A percentile compares a stretch with the other conserved stretches of the same genome.
These are phyloP conservation scores for Eucalyptus melliodora DNA, from an alignment of 345 rosid genomes.

Conservation along the genomic window DNA sequence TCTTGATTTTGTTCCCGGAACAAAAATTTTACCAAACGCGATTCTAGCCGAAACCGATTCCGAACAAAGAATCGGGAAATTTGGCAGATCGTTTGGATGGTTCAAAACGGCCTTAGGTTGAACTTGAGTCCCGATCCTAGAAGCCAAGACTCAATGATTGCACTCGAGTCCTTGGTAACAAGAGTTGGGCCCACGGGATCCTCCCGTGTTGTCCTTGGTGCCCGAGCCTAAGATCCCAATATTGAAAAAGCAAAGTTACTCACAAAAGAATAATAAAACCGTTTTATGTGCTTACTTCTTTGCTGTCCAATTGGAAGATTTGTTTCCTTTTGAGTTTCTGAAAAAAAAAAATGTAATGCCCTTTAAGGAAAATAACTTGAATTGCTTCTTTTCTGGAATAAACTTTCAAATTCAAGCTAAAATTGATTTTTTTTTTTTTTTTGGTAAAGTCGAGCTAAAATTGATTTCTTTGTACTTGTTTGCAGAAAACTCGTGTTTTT, in stretches of 20 bases:
- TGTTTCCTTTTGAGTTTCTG: neutral
- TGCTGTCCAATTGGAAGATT: neutral
- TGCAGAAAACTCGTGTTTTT: neutral
- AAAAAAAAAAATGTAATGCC: neutral
- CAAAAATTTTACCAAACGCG: no score
- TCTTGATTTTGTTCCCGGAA: no score
- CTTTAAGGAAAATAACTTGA: neutral
- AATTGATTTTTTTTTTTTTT: neutral
- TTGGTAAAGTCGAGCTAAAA: no score
- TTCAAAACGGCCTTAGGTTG: no score
- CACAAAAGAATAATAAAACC: neutral
- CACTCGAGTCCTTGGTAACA: accelerated
- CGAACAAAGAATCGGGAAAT: no score
- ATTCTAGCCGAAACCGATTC: no score
- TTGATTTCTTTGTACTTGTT: neutral
- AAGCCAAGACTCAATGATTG: accelerated
- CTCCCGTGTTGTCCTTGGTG: accelerated
- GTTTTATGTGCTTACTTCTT: neutral
- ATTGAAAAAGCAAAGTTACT: neutral
- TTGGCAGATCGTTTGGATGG: no score
- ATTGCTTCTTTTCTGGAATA: neutral
- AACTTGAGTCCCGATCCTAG: accelerated
- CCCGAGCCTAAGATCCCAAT: accelerated
- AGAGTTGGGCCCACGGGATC: accelerated
- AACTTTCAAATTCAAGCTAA: neutral